phyloP scores from a whole-genome alignment of 192 early-diverging fungal species.

The Umbelopsis sp. region DNA sequence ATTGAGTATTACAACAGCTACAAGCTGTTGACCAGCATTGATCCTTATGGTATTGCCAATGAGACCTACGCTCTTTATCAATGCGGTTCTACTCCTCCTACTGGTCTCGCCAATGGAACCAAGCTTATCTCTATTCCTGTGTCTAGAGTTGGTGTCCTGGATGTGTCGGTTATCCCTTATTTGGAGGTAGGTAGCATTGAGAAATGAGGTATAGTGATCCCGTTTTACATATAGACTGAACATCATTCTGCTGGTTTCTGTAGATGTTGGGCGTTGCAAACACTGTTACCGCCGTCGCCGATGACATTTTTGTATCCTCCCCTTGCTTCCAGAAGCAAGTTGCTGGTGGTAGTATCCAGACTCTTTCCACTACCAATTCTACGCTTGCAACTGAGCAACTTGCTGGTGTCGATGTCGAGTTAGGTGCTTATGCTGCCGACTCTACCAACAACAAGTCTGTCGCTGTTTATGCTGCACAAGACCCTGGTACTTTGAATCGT shows the following conservation, averaged over 20 bases:
- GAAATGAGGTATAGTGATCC: not conserved
- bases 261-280: conserved; percentile 47
- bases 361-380: conserved; percentile 42
- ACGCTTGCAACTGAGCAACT: conserved; percentile 53
- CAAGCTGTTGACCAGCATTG: conserved; percentile 65
- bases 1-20: conserved; percentile 64
- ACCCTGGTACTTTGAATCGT: conserved; percentile 56
- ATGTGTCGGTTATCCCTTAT: conserved; percentile 45
- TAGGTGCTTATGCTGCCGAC: conserved; percentile 41
- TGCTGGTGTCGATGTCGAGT: conserved; percentile 48
- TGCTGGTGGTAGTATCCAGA: conserved; percentile 20
- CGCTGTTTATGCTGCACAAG: conserved; percentile 44
- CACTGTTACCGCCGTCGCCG: conserved; percentile 39
- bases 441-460: conserved; percentile 50
- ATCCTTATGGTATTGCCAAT: conserved; percentile 27
- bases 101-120: conserved; percentile 41
- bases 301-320: conserved; percentile 42
- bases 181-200: conserved; percentile 41
- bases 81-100: conserved; percentile 65
- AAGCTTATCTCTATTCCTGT: conserved; percentile 50
- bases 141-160: conserved; percentile 38
- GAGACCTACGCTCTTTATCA: conserved; percentile 69
- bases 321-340: conserved; percentile 50
- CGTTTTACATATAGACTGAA: no score
- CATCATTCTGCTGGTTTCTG: no score